These are phyloP conservation scores for Cylindrodendrum hubeiense DNA, from an alignment of 2,329 filamentous ascomycete species.

Conservation along the genomic window DNA sequence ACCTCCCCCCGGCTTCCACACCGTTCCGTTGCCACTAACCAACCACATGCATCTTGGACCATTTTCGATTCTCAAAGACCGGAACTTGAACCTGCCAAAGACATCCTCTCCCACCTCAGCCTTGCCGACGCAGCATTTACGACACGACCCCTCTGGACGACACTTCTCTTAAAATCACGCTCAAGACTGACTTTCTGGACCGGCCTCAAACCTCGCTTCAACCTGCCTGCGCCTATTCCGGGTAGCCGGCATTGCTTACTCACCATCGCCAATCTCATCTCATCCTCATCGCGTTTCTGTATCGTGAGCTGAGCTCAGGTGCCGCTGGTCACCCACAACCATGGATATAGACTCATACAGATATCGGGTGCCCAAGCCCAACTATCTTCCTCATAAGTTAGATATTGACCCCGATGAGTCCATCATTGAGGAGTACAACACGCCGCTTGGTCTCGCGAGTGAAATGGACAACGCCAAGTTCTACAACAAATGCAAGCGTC, in stretches of 20 bases:
- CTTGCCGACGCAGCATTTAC: background rate
- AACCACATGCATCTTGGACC: slow-evolving; percentile 34
- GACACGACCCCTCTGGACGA: background rate
- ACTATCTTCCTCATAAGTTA: slow-evolving; percentile 69
- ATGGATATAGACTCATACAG: slow-evolving; percentile 62
- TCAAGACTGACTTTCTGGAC: background rate
- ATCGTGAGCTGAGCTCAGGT: slow-evolving; percentile 5
- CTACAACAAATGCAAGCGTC: slow-evolving; percentile 68
- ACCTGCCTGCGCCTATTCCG: background rate
- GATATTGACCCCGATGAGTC: slow-evolving; percentile 64
- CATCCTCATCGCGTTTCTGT: slow-evolving; percentile 11
- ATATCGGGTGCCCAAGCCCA: slow-evolving; percentile 68
- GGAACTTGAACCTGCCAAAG: slow-evolving; percentile 32
- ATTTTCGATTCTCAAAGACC: slow-evolving; percentile 30
- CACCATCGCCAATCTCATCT: slow-evolving; percentile 8
- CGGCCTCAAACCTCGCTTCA: background rate
- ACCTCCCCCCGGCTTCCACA: slow-evolving; percentile 17
- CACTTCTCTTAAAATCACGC: background rate
- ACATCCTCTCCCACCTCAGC: slow-evolving; percentile 29
- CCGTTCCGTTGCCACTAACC: slow-evolving; percentile 21
- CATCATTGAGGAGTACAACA: slow-evolving; percentile 65
- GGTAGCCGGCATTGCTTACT: slow-evolving; percentile 3
- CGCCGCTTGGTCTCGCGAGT: slow-evolving; percentile 62
- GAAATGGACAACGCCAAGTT: slow-evolving; percentile 69
- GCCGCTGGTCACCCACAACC: slow-evolving; percentile 18